phyloP scores from a whole-genome alignment of 495 filamentous ascomycete species.

The Chaetomium cochliodes region DNA sequence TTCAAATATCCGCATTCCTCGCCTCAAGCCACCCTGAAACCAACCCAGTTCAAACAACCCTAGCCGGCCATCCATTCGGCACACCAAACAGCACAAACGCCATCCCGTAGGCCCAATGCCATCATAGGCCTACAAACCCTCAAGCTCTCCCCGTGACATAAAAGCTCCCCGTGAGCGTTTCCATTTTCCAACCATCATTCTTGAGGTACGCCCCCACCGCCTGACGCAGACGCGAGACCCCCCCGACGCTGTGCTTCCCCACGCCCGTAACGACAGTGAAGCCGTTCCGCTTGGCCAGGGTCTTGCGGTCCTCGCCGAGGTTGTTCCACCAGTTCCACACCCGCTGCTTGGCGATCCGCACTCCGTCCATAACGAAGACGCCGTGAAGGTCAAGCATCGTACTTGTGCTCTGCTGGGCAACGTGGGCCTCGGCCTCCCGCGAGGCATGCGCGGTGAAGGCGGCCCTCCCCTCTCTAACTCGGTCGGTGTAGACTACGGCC shows the following conservation, averaged over 20 bases:
- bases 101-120: background rate
- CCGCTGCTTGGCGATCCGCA: conserved; percentile 66
- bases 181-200: conserved; percentile 78
- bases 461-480: conserved; percentile 32
- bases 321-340: conserved; percentile 78
- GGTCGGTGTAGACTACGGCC: conserved; percentile 40
- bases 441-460: conserved; percentile 28
- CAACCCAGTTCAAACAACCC: background rate
- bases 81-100: background rate
- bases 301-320: conserved; percentile 55
- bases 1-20: background rate
- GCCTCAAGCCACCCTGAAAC: background rate
- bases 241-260: conserved; percentile 75
- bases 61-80: background rate
- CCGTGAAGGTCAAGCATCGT: conserved; percentile 77
- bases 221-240: conserved; percentile 70
- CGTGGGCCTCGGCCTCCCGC: conserved; percentile 56
- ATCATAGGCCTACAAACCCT: background rate
- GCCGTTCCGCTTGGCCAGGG: conserved; percentile 36
- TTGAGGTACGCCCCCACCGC: conserved; percentile 76
- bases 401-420: conserved; percentile 57
- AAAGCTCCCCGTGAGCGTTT: conserved; percentile 64
- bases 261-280: conserved; percentile 78
- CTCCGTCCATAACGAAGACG: conserved; percentile 72
- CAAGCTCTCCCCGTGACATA: conserved; percentile 57